Conservation (phyloP, 495 filamentous ascomycete genomes). For the Parathielavia appendiculata region DNA sequence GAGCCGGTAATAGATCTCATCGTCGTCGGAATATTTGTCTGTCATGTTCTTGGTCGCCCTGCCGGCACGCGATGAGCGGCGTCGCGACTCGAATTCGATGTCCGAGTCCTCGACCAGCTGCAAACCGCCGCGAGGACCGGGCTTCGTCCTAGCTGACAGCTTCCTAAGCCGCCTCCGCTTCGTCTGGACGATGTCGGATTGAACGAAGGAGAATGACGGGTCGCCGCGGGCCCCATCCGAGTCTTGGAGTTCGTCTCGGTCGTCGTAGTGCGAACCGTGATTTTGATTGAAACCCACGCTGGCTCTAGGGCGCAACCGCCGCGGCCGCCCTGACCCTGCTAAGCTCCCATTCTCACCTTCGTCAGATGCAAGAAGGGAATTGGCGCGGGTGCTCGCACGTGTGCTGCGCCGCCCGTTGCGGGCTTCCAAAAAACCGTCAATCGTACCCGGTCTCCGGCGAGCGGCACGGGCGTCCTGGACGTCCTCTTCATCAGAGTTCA, state of each 20-base stretch:
- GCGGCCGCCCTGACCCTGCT: conserved; percentile 1
- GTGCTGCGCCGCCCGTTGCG: conserved; percentile 13
- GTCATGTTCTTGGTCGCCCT: conserved; percentile 53
- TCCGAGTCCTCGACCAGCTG: conserved; percentile 30
- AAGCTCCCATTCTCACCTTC: conserved; percentile 14
- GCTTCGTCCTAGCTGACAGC: background rate
- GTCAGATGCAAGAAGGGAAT: conserved; percentile 22
- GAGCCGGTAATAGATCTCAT: conserved; percentile 45
- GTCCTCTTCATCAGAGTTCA: conserved; percentile 29
- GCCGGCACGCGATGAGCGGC: conserved; percentile 49
- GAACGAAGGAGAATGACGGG: conserved; percentile 31
- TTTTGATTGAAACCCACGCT: background rate
- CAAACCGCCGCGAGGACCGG: background rate
- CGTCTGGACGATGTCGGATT: conserved; percentile 36
- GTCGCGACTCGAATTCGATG: conserved; percentile 44
- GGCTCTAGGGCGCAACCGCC: conserved; percentile 6
- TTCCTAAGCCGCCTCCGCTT: conserved; percentile 7
- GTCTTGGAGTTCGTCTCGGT: conserved; percentile 42
- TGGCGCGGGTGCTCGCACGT: conserved; percentile 26
- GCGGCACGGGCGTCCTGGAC: conserved; percentile 6
- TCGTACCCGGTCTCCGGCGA: conserved; percentile 2
- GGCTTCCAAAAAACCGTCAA: conserved; percentile 8
- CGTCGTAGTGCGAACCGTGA: conserved; percentile 28
- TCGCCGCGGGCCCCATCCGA: conserved; percentile 31
- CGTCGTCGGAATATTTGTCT: conserved; percentile 53